Conservation (phyloP, 2,329 filamentous ascomycete species). For the Acrodontium crateriforme region DNA sequence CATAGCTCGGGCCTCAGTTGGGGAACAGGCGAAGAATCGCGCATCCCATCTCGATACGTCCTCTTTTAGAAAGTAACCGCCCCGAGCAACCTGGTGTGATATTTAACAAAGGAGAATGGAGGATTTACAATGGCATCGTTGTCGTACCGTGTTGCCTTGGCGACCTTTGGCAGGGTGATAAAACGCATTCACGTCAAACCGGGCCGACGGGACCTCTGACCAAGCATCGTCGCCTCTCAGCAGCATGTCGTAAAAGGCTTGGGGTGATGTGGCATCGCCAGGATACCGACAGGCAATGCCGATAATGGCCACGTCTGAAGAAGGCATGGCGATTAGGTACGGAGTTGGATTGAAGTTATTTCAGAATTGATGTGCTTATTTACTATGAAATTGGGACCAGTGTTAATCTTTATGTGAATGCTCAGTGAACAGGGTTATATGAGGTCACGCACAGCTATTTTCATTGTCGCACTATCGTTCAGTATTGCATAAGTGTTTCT, state of each 20-base stretch:
- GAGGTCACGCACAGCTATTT: too few relatives aligned
- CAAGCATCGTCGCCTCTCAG: background rate
- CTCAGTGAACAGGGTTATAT: too few relatives aligned
- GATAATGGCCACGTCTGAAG: background rate
- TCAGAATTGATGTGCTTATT: too few relatives aligned
- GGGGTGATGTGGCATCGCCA: background rate
- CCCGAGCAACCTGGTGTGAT: background rate
- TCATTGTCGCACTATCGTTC: too few relatives aligned
- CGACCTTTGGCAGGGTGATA: background rate
- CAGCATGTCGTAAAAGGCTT: background rate
- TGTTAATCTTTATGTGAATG: too few relatives aligned
- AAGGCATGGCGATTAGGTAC: too few relatives aligned
- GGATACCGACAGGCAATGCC: background rate
- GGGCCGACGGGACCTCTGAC: background rate
- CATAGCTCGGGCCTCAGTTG: background rate
- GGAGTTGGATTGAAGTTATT: too few relatives aligned
- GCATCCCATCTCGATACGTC: background rate
- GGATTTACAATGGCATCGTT: background rate
- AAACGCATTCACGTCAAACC: background rate
- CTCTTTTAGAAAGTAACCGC: background rate
- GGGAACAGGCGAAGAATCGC: background rate
- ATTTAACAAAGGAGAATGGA: background rate
- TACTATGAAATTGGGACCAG: too few relatives aligned
- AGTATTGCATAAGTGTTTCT: too few relatives aligned
- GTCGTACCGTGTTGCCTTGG: background rate